These are phyloP conservation scores for Eremothecium coryli DNA, from an alignment of 1,139 yeast genomes.

Conservation along the genomic window DNA sequence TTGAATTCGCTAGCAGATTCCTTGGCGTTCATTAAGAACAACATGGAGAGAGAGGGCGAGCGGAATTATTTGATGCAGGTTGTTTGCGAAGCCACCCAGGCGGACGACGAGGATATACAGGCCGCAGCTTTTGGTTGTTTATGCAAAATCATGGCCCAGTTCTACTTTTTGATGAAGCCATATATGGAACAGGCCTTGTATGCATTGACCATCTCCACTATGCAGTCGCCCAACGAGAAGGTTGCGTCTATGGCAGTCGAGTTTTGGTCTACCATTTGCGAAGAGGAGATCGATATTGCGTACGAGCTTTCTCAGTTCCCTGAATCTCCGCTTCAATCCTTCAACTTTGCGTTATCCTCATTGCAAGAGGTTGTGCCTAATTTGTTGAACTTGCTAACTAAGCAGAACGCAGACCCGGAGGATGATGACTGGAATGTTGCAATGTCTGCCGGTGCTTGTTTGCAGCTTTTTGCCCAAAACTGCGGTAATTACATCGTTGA, in stretches of 20 bases:
- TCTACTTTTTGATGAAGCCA: conserved; percentile 81
- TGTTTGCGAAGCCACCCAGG: conserved; percentile 96
- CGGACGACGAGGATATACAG: conserved; percentile 70
- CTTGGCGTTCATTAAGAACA: conserved; percentile 75
- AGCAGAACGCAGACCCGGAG: conserved; percentile 81
- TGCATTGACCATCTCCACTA: conserved; percentile 82
- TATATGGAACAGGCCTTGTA: conserved; percentile 97
- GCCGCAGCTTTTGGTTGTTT: conserved; percentile 95
- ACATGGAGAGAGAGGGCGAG: conserved; percentile 89
- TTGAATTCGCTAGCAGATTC: conserved; percentile 86
- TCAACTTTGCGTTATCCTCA: conserved; percentile 78
- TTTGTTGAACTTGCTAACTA: conserved; percentile 63
- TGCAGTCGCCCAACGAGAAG: conserved; percentile 65
- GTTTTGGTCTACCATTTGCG: conserved; percentile 97
- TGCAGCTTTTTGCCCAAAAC: conserved; percentile 85
- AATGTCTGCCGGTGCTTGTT: conserved; percentile 98
- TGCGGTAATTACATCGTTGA: conserved; percentile 79
- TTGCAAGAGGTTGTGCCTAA: conserved; percentile 82
- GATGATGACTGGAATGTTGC: conserved; percentile 97
- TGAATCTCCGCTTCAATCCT: conserved; percentile 36
- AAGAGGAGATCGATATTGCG: conserved; percentile 81
- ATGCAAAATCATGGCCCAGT: conserved; percentile 83
- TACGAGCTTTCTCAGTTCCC: conserved; percentile 56
- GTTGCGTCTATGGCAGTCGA: conserved; percentile 98
- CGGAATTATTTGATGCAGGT: conserved; percentile 97